These are phyloP conservation scores for Ramaria sp. DNA, from an alignment of 768 basidiomycete species.

Conservation along the genomic window DNA sequence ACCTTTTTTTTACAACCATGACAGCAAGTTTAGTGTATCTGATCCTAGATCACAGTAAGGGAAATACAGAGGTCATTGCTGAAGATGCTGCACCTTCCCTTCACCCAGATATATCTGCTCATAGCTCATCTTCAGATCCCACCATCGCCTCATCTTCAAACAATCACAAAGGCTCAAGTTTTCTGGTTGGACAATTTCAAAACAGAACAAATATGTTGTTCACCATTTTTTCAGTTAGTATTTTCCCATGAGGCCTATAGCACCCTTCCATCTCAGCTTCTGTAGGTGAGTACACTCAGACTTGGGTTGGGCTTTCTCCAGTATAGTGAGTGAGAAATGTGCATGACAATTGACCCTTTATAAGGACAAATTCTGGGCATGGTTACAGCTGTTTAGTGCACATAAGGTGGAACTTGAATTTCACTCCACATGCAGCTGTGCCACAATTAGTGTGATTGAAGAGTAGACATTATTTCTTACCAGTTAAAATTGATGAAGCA, in stretches of 20 bases:
- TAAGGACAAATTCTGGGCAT: neutral
- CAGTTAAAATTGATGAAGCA: too few relatives aligned
- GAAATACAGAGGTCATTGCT: neutral
- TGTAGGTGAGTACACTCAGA: slow-evolving; percentile 9
- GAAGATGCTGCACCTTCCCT: neutral
- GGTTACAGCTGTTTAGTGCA: too few relatives aligned
- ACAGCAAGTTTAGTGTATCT: neutral
- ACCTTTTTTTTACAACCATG: neutral
- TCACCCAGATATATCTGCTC: neutral
- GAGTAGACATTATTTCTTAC: too few relatives aligned
- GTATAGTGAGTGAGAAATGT: slow-evolving; percentile 4
- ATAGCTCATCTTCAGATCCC: too few relatives aligned
- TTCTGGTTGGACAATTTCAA: slow-evolving; percentile 4
- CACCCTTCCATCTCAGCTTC: neutral
- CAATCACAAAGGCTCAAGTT: neutral
- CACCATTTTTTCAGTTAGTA: slow-evolving; percentile 4
- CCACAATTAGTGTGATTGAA: too few relatives aligned
- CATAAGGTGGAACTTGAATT: too few relatives aligned
- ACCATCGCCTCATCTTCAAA: neutral
- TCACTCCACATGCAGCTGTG: too few relatives aligned
- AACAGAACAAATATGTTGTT: slow-evolving; percentile 4
- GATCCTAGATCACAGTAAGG: neutral
- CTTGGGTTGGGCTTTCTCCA: slow-evolving; percentile 11
- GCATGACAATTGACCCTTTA: neutral
- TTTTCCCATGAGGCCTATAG: neutral